Conservation (phyloP, 192 early-diverging fungal species). For the Podila horticola region DNA sequence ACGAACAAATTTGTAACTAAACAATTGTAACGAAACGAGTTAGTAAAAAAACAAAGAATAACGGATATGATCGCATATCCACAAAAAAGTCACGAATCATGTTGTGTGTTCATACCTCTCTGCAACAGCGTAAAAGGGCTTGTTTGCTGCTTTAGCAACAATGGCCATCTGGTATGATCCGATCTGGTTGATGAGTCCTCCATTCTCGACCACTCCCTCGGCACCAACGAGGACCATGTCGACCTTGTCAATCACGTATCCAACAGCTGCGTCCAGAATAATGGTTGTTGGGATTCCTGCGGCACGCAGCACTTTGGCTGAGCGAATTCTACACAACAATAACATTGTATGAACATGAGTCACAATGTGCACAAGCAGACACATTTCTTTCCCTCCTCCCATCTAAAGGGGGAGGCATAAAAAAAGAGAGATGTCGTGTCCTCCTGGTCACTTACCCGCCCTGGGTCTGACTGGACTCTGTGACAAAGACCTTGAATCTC, state of each 20-base stretch:
- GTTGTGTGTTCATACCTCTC: slow-evolving; percentile 73
- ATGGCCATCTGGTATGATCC: slow-evolving; percentile 96
- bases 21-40: not conserved
- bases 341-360: slow-evolving; percentile 17
- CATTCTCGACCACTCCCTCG: slow-evolving; percentile 98
- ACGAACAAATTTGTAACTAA: slow-evolving; percentile 95
- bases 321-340: slow-evolving; percentile 57
- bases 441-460: slow-evolving; percentile 61
- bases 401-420: not conserved
- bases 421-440: not conserved
- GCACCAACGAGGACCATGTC: slow-evolving; percentile 98
- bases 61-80: not conserved
- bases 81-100: too few relatives aligned
- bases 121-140: slow-evolving; percentile 94
- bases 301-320: slow-evolving; percentile 73
- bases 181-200: slow-evolving; percentile 96
- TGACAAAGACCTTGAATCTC: slow-evolving; percentile 93
- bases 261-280: slow-evolving; percentile 92
- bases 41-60: slow-evolving; percentile 3
- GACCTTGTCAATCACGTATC: slow-evolving; percentile 94
- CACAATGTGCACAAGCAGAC: slow-evolving; percentile 14
- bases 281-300: slow-evolving; percentile 86
- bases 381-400: too few relatives aligned
- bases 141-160: slow-evolving; percentile 93
- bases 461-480: slow-evolving; percentile 84